These are phyloP conservation scores for Nemania sp. DNA, from an alignment of 2,329 filamentous ascomycete species.

Conservation along the genomic window DNA sequence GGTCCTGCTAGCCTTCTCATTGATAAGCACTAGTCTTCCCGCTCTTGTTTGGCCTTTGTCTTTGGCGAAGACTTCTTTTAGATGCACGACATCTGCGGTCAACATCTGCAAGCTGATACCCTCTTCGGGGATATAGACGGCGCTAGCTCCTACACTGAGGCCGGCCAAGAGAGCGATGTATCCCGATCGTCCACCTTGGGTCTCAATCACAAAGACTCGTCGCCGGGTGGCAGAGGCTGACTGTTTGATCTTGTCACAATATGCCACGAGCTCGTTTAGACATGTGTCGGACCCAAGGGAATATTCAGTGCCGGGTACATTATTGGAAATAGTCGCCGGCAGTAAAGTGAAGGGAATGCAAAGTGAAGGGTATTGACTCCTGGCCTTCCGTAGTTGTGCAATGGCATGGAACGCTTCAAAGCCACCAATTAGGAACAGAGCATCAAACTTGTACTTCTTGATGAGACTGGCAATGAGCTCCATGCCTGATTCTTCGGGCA, in stretches of 20 bases:
- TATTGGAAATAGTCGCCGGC: slow-evolving; percentile 98
- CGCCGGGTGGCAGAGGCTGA: slow-evolving; percentile 93
- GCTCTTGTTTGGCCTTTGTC: slow-evolving; percentile 91
- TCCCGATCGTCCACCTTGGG: slow-evolving; percentile 92
- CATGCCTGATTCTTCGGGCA: slow-evolving; percentile 87
- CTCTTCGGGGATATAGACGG: slow-evolving; percentile 97
- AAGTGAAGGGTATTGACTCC: slow-evolving; percentile 82
- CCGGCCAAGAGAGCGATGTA: slow-evolving; percentile 94
- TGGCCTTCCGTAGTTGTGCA: slow-evolving; percentile 84
- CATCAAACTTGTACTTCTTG: slow-evolving; percentile 88
- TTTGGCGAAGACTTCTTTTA: slow-evolving; percentile 85
- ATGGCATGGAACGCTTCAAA: slow-evolving; percentile 97
- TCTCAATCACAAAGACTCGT: slow-evolving; percentile 97
- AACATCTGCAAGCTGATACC: slow-evolving; percentile 95
- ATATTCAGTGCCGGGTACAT: slow-evolving; percentile 97
- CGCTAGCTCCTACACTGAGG: slow-evolving; percentile 88
- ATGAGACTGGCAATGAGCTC: slow-evolving; percentile 85
- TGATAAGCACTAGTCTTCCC: slow-evolving; percentile 94
- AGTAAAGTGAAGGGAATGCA: slow-evolving; percentile 93
- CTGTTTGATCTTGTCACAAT: slow-evolving; percentile 98
- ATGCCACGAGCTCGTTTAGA: slow-evolving; percentile 91
- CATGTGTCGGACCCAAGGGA: slow-evolving; percentile 97
- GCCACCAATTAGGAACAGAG: slow-evolving; percentile 90
- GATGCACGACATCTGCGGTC: slow-evolving; percentile 86
- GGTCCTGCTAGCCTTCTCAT: slow-evolving; percentile 90